Evolutionary conservation across 805 yeast species (phyloP), one percentile per base, ranked within the genome.

Genomic region (Saccharomycopsis sp.): DNA sequence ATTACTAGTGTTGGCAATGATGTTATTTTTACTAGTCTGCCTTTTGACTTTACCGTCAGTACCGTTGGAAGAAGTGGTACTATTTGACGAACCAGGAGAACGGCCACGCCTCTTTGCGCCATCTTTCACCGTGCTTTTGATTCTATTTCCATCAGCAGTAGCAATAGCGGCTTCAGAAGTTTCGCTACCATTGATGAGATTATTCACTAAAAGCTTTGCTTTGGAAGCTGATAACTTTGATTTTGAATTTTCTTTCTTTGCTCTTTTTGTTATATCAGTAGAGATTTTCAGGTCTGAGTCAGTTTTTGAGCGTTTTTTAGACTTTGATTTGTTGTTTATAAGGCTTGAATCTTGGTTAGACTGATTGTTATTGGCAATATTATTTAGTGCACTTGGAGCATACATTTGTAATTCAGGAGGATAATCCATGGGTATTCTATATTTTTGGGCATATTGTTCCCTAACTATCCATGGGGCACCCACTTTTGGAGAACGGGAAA

Each of bases 391-490:
- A 16, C 40, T 22, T n/a, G 43, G 48, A 15, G 42, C 44, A 41
- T 49, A 58, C 18, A 51, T 51, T 2, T 50, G 63, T 42, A 78
- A 59, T 42, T 75, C 71, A 4, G 69, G 66, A 1, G 85, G 85
- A 50, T 68, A 71, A 30, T 68, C 77, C 13, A 67, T 64, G 8
- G 80, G 71, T 15, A 85, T 81, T 49, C 83, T 63, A 56, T 78
- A 85, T 51, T 70, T 69, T 42, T 66, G 67, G 0, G 92, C 92
- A 57, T 74, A 85, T 50, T 79, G 77, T 19, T 74, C 76, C 55
- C 80, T 82, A 12, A 92, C 92, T 16, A 89, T 77, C 97, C 97
- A 92, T 2, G 97, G 97, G 2, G 96, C 89, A 3, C 97, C 96
- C 32, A 79, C 67, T 67, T 82, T 84, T 41, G 80, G 71, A 1